A percentile compares a stretch with the other conserved stretches of the same genome.
Evolutionary conservation across 805 yeast species (phyloP).

Genomic region (Pichia manshurica): DNA sequence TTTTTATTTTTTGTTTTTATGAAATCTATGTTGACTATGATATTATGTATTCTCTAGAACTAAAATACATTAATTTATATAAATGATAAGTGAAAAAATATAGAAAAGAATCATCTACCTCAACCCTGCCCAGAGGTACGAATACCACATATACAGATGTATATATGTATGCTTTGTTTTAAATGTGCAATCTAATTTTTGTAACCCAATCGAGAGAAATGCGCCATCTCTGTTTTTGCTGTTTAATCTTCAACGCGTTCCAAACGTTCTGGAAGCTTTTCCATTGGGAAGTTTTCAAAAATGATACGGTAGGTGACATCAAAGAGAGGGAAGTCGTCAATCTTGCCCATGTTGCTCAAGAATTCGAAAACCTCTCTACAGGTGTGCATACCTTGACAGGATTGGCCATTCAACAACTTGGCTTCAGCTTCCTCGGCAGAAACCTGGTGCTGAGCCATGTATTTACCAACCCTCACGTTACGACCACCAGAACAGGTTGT

Average conservation of each 20-base stretch:
- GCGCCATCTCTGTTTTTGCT: too few species aligned
- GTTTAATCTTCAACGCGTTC: constrained; percentile 33
- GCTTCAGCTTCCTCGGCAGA: constrained; percentile 78
- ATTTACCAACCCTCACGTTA: constrained; percentile 85
- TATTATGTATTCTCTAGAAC: too few species aligned
- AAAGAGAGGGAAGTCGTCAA: constrained; percentile 75
- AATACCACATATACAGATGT: too few species aligned
- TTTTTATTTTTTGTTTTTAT: not conserved
- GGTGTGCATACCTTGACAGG: constrained; percentile 93
- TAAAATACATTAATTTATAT: not conserved
- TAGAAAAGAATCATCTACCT: constrained; percentile 10
- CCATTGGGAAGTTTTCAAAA: constrained; percentile 68
- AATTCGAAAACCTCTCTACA: constrained; percentile 87
- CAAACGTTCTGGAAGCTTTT: constrained; percentile 65
- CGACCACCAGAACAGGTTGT: constrained; percentile 98
- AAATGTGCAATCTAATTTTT: too few species aligned
- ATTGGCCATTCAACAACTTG: constrained; percentile 86
- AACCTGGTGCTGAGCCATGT: constrained; percentile 75
- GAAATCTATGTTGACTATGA: too few species aligned
- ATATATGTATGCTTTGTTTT: too few species aligned
- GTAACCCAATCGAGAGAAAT: too few species aligned
- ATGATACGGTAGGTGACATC: constrained; percentile 78
- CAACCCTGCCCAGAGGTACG: too few species aligned
- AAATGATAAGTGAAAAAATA: not conserved
- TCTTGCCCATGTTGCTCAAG: constrained; percentile 45